These are phyloP conservation scores for Hymenoscyphus salicellus DNA, from an alignment of 2,329 filamentous ascomycete genomes.

Conservation along the genomic window DNA sequence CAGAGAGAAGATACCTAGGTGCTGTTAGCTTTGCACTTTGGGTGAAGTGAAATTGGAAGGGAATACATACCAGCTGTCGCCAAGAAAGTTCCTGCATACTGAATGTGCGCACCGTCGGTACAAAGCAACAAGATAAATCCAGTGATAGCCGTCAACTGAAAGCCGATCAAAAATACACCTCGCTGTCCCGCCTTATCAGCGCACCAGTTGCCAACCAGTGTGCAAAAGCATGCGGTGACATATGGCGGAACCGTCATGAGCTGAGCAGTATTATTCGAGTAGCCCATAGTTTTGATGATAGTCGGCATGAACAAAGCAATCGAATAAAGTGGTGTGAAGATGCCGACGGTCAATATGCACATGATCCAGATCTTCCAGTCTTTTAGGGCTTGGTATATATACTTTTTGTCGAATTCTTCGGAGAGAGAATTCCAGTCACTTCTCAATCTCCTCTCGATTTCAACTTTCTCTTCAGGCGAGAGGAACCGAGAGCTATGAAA, in stretches of 20 bases:
- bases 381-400: slow-evolving; percentile 54
- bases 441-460: slow-evolving; percentile 67
- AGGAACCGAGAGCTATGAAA: slow-evolving; percentile 52
- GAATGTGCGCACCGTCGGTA: slow-evolving; percentile 58
- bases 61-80: slow-evolving; percentile 55
- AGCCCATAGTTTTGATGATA: slow-evolving; percentile 51
- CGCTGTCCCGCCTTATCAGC: slow-evolving; percentile 71
- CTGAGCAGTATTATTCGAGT: slow-evolving; percentile 51
- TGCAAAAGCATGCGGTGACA: slow-evolving; percentile 63
- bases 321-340: slow-evolving; percentile 48
- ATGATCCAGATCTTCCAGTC: slow-evolving; percentile 52
- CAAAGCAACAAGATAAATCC: slow-evolving; percentile 78
- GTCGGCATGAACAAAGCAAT: slow-evolving; percentile 43
- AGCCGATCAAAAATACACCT: slow-evolving; percentile 67
- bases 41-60: neutral
- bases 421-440: slow-evolving; percentile 71
- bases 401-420: slow-evolving; percentile 56
- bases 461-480: slow-evolving; percentile 41
- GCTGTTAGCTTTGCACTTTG: neutral
- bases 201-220: slow-evolving; percentile 65
- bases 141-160: slow-evolving; percentile 62
- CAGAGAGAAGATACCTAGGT: slow-evolving; percentile 76
- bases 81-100: slow-evolving; percentile 80
- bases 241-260: slow-evolving; percentile 51
- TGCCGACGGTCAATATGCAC: slow-evolving; percentile 57